phyloP scores from a whole-genome alignment of 306 rosid species.

The Prunus padus region DNA sequence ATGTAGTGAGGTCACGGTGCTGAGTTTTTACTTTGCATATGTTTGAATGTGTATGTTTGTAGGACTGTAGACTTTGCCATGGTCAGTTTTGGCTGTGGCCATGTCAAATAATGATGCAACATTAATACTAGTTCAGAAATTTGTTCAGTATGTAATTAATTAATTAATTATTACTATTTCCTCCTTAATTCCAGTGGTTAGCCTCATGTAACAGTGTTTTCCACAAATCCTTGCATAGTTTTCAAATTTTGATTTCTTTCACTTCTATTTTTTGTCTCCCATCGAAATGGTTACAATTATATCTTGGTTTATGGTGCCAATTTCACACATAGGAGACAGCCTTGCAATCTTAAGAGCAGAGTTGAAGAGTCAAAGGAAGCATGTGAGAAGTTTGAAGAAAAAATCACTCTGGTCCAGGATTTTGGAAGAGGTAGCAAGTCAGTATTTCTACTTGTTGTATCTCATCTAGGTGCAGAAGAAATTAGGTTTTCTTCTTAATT shows the following conservation, averaged over 20 bases:
- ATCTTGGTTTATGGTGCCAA: slow-evolving; percentile 19
- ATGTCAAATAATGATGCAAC: not conserved
- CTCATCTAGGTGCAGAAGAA: slow-evolving; percentile 21
- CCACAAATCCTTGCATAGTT: not conserved
- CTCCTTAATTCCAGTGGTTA: not conserved
- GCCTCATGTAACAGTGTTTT: not conserved
- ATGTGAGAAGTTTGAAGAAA: slow-evolving; percentile 87
- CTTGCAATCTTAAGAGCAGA: slow-evolving; percentile 90
- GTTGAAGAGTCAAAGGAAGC: slow-evolving; percentile 94
- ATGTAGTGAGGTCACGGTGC: not conserved
- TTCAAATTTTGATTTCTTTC: not conserved
- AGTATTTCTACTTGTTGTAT: slow-evolving; percentile 14
- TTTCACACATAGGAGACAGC: slow-evolving; percentile 74
- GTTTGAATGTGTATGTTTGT: not conserved
- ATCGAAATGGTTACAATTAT: slow-evolving; percentile 8
- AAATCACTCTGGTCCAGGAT: slow-evolving; percentile 94
- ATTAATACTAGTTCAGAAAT: not conserved
- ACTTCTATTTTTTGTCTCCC: slow-evolving; percentile 15
- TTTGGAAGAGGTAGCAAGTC: slow-evolving; percentile 87
- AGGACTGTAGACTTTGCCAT: not conserved
- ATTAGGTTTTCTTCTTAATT: not conserved
- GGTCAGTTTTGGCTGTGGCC: not conserved
- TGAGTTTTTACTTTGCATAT: not conserved
- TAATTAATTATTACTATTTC: not conserved
- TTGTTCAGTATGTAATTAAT: not conserved